phyloP scores from a whole-genome alignment of 352 stramenopile species.

The Phytophthora syringae region DNA sequence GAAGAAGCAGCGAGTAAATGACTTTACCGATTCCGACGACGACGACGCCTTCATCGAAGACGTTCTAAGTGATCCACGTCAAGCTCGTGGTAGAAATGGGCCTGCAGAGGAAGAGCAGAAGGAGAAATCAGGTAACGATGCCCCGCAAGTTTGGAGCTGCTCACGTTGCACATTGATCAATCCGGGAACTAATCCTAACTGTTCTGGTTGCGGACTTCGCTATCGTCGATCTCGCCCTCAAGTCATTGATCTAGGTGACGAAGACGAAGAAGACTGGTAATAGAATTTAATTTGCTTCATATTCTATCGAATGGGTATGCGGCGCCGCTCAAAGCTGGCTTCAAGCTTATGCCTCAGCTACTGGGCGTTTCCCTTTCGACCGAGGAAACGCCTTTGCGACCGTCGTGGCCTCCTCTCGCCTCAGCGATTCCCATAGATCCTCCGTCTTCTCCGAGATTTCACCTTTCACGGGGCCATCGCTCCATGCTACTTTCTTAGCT shows the following conservation, averaged over 20 bases:
- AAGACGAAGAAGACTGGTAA: slow-evolving; percentile 45
- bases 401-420: slow-evolving; percentile 34
- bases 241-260: slow-evolving; percentile 57
- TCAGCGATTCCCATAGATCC: slow-evolving; percentile 39
- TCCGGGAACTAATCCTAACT: slow-evolving; percentile 55
- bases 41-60: slow-evolving; percentile 39
- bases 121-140: slow-evolving; percentile 37
- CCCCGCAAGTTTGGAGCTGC: slow-evolving; percentile 62
- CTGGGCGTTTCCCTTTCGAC: slow-evolving; percentile 9
- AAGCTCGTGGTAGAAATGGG: slow-evolving; percentile 1
- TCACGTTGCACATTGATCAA: slow-evolving; percentile 84
- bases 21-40: slow-evolving; percentile 30
- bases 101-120: slow-evolving; percentile 55
- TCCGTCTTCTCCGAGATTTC: slow-evolving; percentile 51
- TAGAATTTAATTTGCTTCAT: too few relatives aligned
- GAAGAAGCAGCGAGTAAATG: slow-evolving; percentile 29
- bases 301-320: too few relatives aligned
- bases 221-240: slow-evolving; percentile 68
- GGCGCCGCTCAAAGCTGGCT: neutral
- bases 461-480: slow-evolving; percentile 1
- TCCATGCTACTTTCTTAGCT: neutral
- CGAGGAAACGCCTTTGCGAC: slow-evolving; percentile 36
- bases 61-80: slow-evolving; percentile 19
- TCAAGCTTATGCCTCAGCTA: slow-evolving; percentile 2
- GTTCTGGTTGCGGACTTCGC: slow-evolving; percentile 70